A percentile compares a stretch with the other conserved stretches of the same genome.
Conservation (phyloP, 1,284 basidiomycete species). For the Puccinia hordei region DNA sequence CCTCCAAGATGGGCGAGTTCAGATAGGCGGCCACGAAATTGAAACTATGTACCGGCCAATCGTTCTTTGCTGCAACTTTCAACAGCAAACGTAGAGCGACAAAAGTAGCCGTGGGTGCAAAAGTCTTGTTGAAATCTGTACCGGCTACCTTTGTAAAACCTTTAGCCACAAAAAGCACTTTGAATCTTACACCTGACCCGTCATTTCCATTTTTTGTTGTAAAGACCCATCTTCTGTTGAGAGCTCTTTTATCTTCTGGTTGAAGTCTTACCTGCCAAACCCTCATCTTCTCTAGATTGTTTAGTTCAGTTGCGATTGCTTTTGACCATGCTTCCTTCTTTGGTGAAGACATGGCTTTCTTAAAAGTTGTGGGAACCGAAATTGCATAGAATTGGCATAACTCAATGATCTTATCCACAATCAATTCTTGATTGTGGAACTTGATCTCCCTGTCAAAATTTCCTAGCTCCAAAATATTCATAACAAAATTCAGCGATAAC, state of each 20-base stretch:
- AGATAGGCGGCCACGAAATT: constrained; percentile 20
- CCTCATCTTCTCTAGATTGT: neutral
- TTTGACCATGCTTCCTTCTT: neutral
- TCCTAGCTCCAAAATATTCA: neutral
- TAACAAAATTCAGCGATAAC: neutral
- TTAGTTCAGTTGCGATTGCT: too few relatives aligned
- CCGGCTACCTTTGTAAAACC: constrained; percentile 21
- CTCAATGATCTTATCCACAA: neutral
- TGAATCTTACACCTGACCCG: neutral
- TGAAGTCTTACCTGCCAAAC: neutral
- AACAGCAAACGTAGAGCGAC: neutral
- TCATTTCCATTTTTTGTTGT: neutral
- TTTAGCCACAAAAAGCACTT: neutral
- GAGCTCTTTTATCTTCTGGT: neutral
- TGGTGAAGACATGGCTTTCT: neutral
- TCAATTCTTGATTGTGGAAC: neutral
- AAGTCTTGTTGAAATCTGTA: too few relatives aligned
- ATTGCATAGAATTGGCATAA: neutral
- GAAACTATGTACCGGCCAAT: constrained; percentile 6
- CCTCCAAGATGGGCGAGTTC: neutral
- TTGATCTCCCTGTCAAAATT: neutral
- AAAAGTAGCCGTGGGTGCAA: neutral
- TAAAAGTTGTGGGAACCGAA: neutral
- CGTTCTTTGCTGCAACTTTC: neutral
- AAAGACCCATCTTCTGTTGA: neutral